These are phyloP conservation scores for Serendipita sp. DNA, from an alignment of 1,284 basidiomycete species.

Conservation along the genomic window DNA sequence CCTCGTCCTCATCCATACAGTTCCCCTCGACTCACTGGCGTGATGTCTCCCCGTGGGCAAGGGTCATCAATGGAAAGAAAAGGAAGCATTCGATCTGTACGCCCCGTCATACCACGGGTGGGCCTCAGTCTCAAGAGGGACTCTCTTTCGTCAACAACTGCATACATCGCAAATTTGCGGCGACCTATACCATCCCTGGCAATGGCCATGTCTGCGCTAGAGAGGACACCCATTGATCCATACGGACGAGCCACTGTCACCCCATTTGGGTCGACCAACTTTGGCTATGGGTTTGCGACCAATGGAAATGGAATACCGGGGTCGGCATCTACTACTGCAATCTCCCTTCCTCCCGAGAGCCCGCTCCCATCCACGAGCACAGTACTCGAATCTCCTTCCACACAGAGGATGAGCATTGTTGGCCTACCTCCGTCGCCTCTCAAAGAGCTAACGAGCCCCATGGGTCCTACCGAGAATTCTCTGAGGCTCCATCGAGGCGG, in stretches of 20 bases:
- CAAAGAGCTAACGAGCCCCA: not conserved
- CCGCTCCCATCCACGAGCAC: not conserved
- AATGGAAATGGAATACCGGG: not conserved
- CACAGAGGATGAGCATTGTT: not conserved
- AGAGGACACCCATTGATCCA: not conserved
- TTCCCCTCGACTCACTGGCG: not conserved
- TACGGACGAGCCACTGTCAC: not conserved
- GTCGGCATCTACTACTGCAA: not conserved
- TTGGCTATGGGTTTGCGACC: not conserved
- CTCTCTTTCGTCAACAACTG: not conserved
- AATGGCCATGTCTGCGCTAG: not conserved
- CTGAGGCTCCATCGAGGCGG: not conserved
- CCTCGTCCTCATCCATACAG: conserved; percentile 1
- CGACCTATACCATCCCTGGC: not conserved
- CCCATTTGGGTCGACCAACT: not conserved
- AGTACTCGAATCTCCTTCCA: not conserved
- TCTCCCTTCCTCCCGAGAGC: not conserved
- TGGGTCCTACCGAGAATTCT: not conserved
- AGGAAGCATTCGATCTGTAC: not conserved
- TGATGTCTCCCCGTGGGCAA: not conserved
- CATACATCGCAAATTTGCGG: not conserved
- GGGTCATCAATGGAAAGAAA: not conserved
- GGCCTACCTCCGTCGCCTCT: not conserved
- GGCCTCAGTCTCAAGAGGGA: not conserved
- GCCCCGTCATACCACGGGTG: not conserved